Evolutionary conservation across 75 land plant genomes (phyloP).

Genomic region (Picea glauca): DNA sequence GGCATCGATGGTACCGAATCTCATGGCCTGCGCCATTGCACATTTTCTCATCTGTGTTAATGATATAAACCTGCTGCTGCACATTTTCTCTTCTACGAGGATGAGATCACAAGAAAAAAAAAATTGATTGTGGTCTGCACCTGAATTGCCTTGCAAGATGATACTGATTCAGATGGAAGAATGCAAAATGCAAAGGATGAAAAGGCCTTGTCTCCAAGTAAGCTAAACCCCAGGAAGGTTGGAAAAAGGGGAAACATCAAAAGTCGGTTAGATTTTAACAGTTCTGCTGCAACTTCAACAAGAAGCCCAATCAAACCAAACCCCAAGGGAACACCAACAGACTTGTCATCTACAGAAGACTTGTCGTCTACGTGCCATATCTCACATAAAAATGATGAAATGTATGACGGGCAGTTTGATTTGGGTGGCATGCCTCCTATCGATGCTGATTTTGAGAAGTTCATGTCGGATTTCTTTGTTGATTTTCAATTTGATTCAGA

Average conservation of each 20-base stretch:
- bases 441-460: conserved; percentile 9
- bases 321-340: background rate
- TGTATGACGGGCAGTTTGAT: conserved; percentile 1
- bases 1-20: too few species aligned
- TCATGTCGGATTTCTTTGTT: conserved; percentile 7
- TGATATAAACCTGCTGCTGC: too few species aligned
- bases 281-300: conserved; percentile 9
- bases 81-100: too few species aligned
- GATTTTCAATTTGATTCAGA: background rate
- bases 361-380: background rate
- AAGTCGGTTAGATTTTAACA: conserved; percentile 4
- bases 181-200: too few species aligned
- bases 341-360: background rate
- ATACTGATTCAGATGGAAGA: too few species aligned
- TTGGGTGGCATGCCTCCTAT: background rate
- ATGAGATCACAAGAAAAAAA: too few species aligned
- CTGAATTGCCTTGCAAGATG: too few species aligned
- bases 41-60: too few species aligned
- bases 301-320: too few species aligned
- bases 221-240: background rate
- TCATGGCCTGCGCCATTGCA: too few species aligned
- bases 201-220: background rate
- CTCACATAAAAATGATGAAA: background rate
- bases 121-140: too few species aligned
- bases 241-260: conserved; percentile 1